Evolutionary conservation across 768 basidiomycete genomes (phyloP).

Genomic region (Trametes maxima): DNA sequence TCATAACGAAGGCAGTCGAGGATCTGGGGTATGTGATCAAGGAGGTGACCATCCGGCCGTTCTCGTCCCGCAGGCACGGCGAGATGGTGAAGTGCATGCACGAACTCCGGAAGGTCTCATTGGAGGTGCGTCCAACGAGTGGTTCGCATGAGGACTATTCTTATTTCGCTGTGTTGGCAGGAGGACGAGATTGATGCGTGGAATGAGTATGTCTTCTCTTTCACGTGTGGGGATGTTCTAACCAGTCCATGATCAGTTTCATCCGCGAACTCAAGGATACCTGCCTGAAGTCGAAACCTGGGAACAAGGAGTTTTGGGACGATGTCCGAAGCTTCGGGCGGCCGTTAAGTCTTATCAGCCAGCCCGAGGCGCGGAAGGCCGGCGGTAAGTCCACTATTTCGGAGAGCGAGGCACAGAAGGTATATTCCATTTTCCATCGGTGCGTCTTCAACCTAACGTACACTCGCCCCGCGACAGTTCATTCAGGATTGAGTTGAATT

Average conservation of each 20-base stretch:
- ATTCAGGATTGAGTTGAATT: slow-evolving; percentile 1
- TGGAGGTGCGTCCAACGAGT: slow-evolving; percentile 49
- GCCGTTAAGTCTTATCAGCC: slow-evolving; percentile 60
- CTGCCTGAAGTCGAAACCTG: slow-evolving; percentile 52
- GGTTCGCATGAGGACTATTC: neutral
- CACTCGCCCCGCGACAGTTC: neutral
- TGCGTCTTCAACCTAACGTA: neutral
- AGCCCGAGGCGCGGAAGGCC: slow-evolving; percentile 58
- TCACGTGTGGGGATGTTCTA: neutral
- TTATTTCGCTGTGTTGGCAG: slow-evolving; percentile 38
- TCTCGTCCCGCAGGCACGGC: slow-evolving; percentile 62
- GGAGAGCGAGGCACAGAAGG: slow-evolving; percentile 57
- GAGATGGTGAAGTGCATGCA: slow-evolving; percentile 78
- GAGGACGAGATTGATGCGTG: slow-evolving; percentile 85
- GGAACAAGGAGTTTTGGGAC: slow-evolving; percentile 72
- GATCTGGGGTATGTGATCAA: slow-evolving; percentile 73
- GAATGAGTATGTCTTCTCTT: slow-evolving; percentile 59
- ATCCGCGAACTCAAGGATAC: slow-evolving; percentile 56
- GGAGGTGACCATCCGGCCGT: slow-evolving; percentile 71
- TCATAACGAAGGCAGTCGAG: slow-evolving; percentile 84
- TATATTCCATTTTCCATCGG: slow-evolving; percentile 31
- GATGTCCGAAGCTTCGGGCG: slow-evolving; percentile 49
- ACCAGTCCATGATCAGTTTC: slow-evolving; percentile 48
- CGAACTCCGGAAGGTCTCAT: slow-evolving; percentile 63
- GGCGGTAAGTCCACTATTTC: slow-evolving; percentile 60